Evolutionary conservation across 2,329 filamentous ascomycete species (phyloP), one percentile per base, ranked within the genome.

Genomic region (Allantophomopsis cytisporea): DNA sequence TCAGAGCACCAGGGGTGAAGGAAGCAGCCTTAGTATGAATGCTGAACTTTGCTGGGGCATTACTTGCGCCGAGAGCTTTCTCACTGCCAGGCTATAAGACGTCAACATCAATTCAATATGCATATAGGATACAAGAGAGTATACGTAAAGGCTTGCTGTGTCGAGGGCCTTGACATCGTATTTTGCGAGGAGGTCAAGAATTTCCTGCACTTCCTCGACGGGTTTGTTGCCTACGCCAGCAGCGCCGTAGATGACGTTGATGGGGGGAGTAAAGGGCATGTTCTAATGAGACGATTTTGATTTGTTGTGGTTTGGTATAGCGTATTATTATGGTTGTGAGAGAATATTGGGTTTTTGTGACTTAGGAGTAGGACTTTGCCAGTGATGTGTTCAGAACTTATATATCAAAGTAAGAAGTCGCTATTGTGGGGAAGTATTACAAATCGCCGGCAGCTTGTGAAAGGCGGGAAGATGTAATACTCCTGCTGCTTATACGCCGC

Each of bases 11-110:
- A 18, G 40, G 43, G 2, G 5, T n/a, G 17, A 50, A 47, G 7
- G 43, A 47, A 1, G 47, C 43, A 12, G 51, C 47, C 39, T 55
- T 54, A 2, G 51, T 54, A 15, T 50, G 43, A 17, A 55, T 47
- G 12, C 31, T 47, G 31, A 51, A 51, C 8, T 39, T 34, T 39
- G 48, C 47, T 30, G 48, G 41, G 8, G 49, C 49, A 11, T 39
- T 43, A 12, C 35, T 21, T 20, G 47, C 45, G 5, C 46, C 45
- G 7, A 55, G 42, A 10, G 45, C 36, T 6, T 18, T 31, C 40
- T 54, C 53, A 36, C 49, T 54, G 16, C 41, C 44, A 35, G 21
- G 12, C 51, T 52, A 20, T 38, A 12, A 14, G 15, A 17, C 13
- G 31, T 15, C 7, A 38, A 14, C 15, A 14, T 5, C 7, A 21